Conservation (phyloP, 1,284 basidiomycete genomes). For the Stereum hirsutum region DNA sequence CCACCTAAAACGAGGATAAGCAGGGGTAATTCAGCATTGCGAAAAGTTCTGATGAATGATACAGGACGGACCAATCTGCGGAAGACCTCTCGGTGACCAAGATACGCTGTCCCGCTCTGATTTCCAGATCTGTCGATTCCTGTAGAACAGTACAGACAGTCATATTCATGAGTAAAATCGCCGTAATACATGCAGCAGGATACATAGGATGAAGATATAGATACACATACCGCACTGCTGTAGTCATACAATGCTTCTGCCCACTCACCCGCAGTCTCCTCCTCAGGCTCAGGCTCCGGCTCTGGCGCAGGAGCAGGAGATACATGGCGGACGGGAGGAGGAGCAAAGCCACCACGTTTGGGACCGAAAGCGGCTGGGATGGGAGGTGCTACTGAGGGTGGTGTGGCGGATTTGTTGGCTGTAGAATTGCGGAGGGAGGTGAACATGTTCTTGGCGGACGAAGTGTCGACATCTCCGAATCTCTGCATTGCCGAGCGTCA, state of each 20-base stretch:
- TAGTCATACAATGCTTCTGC: constrained; percentile 73
- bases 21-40: not conserved
- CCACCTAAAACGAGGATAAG: constrained; percentile 44
- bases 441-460: constrained; percentile 42
- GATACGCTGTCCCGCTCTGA: constrained; percentile 45
- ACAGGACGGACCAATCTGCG: constrained; percentile 55
- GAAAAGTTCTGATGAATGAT: not conserved
- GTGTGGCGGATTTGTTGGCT: constrained; percentile 28
- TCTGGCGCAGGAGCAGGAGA: constrained; percentile 9
- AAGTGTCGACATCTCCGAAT: constrained; percentile 50
- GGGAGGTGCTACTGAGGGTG: constrained; percentile 26
- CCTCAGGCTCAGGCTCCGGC: constrained; percentile 20
- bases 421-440: constrained; percentile 33
- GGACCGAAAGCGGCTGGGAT: constrained; percentile 38
- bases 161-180: not conserved
- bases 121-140: constrained; percentile 58
- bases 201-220: not conserved
- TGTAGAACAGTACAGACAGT: constrained; percentile 16
- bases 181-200: not conserved
- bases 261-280: constrained; percentile 55
- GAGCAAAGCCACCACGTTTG: constrained; percentile 34
- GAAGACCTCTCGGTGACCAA: constrained; percentile 55
- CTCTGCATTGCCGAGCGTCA: constrained; percentile 27
- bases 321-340: constrained; percentile 41
- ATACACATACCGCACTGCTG: constrained; percentile 43